Percentiles rank a stretch among this genome's conserved stretches.
Conservation (phyloP, 371 early-diverging fungal genomes). For the Globomyces sp. region DNA sequence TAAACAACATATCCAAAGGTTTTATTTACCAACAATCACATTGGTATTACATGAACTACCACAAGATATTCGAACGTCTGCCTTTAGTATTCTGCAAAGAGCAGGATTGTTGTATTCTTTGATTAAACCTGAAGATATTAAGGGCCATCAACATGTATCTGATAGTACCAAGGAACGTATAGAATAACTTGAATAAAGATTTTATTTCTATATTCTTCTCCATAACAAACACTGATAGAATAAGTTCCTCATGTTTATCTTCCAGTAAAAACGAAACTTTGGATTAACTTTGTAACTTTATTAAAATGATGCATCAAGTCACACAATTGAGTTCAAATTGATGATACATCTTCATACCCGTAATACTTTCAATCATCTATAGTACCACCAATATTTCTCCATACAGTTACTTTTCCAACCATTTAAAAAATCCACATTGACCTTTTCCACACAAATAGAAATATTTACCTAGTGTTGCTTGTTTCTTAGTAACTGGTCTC, state of each 20-base stretch:
- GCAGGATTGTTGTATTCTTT: constrained; percentile 3
- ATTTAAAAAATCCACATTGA: constrained; percentile 31
- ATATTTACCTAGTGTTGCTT: constrained; percentile 44
- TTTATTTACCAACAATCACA: constrained; percentile 33
- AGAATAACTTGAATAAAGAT: no score
- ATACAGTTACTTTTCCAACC: constrained; percentile 25
- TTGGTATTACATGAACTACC: constrained; percentile 14
- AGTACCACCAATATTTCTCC: neutral
- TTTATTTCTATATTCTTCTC: no score
- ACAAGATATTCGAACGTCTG: constrained; percentile 10
- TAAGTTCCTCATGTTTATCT: no score
- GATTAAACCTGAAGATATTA: constrained; percentile 6
- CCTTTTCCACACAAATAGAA: constrained; percentile 51
- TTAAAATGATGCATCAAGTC: no score
- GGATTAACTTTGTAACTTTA: no score
- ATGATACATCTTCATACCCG: no score
- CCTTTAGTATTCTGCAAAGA: neutral
- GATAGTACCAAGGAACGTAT: no score
- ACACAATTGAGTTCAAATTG: no score
- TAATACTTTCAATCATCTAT: no score
- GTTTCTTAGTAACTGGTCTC: constrained; percentile 50
- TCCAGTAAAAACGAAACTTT: no score
- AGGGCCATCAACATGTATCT: neutral
- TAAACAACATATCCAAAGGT: constrained; percentile 39
- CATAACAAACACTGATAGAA: no score